A percentile compares a stretch with the other conserved stretches of the same genome.
Evolutionary conservation across 106 monocot genomes (phyloP).

Genomic region (Vanilla planifolia): DNA sequence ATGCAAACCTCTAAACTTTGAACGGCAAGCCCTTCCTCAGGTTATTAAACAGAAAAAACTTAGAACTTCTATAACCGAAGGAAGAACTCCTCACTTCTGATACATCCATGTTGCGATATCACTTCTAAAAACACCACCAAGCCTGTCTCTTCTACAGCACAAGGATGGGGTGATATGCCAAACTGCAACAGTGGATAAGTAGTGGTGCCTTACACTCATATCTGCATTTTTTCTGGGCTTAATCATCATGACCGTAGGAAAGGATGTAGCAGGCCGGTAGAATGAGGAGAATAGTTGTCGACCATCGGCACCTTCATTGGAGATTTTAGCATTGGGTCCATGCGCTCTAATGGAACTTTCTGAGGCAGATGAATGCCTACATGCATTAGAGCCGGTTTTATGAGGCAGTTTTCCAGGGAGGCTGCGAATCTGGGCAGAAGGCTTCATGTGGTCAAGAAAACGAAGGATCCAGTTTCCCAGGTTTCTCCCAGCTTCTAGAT

Average conservation of each 20-base stretch:
- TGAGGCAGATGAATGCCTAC: slow-evolving; percentile 12
- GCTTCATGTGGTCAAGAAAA: slow-evolving; percentile 63
- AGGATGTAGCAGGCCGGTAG: slow-evolving; percentile 22
- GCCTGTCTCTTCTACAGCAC: background rate
- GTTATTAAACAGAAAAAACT: too few species aligned
- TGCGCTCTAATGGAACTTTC: slow-evolving; percentile 2
- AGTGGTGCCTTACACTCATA: background rate
- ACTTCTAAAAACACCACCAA: slow-evolving; percentile 37
- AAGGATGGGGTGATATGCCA: background rate
- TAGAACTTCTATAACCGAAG: too few species aligned
- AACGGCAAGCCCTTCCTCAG: too few species aligned
- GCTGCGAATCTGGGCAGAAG: slow-evolving; percentile 60
- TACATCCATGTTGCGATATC: slow-evolving; percentile 58
- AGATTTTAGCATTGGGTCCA: slow-evolving; percentile 10
- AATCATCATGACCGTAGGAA: slow-evolving; percentile 39
- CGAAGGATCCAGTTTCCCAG: slow-evolving; percentile 60
- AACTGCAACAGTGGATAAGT: background rate
- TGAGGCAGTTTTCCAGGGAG: slow-evolving; percentile 1
- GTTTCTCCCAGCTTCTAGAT: slow-evolving; percentile 58
- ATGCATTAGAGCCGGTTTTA: background rate
- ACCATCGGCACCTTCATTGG: slow-evolving; percentile 10
- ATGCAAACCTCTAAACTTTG: too few species aligned
- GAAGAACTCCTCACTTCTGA: slow-evolving; percentile 6
- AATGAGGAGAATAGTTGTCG: slow-evolving; percentile 22
- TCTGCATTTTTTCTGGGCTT: slow-evolving; percentile 17